Base-by-base conservation (phyloP, 2,329 filamentous ascomycete species). In the Alternaria consortialis region DNA sequence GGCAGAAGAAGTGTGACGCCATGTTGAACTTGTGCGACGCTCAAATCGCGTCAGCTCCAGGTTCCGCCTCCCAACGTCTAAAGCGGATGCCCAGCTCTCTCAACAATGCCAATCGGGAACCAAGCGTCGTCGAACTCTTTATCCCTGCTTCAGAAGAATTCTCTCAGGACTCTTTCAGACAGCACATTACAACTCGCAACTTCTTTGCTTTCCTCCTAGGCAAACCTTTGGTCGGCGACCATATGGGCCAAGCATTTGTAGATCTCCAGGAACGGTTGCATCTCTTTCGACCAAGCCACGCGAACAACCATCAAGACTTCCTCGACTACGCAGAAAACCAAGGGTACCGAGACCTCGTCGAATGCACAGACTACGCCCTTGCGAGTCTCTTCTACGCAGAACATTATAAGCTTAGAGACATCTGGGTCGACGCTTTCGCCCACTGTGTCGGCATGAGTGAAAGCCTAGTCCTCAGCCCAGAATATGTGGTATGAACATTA, bases 391-490 rank as follows among this genome's bases (percentile, higher is more conserved):
- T 86, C 52, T 84, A 93, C 43, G 88, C 90, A 2, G 91, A 94
- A 71, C 80, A 84, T 23, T 89, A 88, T 65, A 84, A 86, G 53
- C 77, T 90, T 27, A 82, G 81, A 54, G 84, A 87, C n/a, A 78
- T 92, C 12, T 94, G 92, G 82, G 84, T 88, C 11, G 86, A 91
- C 70, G 88, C 91, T 0, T 93, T 94, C 77, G 84, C 86, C 13
- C 92, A 95, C 71, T 93, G 91, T 72, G 89, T 90, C 36, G 92
- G 91, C 43, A 93, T 94, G 91, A 86, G 85, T 61, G 86, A 90
- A 20, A 81, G 81, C 27, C 63, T 94, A 5, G 80, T 83, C 40
- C 71, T 79, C 6, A 86, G 84, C 65, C 74, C 84, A 1, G 90
- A 91, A 63, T 91, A 88, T 62, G 80, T 85, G 74, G 88, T 90